A percentile compares a stretch with the other conserved stretches of the same genome.
Evolutionary conservation across 352 stramenopile genomes (phyloP).

Genomic region (Thalassiosira mediterranea): DNA sequence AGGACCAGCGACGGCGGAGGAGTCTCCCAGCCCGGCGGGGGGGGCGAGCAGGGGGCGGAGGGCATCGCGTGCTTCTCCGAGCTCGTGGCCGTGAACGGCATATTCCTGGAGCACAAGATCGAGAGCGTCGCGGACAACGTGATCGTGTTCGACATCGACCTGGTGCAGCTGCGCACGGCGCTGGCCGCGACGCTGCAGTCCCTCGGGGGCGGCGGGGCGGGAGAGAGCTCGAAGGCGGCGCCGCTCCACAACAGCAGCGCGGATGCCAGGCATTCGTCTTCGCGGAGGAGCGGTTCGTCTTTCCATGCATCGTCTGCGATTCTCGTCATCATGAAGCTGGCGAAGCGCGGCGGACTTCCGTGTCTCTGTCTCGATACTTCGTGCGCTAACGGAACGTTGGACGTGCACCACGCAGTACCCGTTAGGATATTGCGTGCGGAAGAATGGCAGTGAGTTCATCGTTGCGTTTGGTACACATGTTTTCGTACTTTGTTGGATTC

Average conservation of each 20-base stretch:
- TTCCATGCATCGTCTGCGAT: slow-evolving; percentile 29
- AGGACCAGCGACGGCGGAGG: slow-evolving; percentile 27
- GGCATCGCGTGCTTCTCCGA: slow-evolving; percentile 79
- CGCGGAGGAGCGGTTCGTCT: slow-evolving; percentile 21
- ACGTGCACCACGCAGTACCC: slow-evolving; percentile 79
- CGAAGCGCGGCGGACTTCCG: slow-evolving; percentile 70
- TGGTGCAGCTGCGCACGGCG: slow-evolving; percentile 69
- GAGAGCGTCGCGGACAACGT: slow-evolving; percentile 75
- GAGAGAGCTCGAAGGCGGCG: slow-evolving; percentile 8
- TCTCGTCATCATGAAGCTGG: slow-evolving; percentile 72
- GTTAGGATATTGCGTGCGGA: slow-evolving; percentile 65
- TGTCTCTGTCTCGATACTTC: slow-evolving; percentile 77
- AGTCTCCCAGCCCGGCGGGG: slow-evolving; percentile 25
- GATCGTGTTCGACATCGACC: slow-evolving; percentile 81
- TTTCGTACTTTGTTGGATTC: not conserved
- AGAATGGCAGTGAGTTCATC: slow-evolving; percentile 67
- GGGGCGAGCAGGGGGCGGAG: slow-evolving; percentile 34
- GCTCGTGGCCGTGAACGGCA: slow-evolving; percentile 57
- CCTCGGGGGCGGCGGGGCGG: slow-evolving; percentile 24
- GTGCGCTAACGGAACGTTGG: slow-evolving; percentile 43
- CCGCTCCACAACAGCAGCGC: slow-evolving; percentile 43
- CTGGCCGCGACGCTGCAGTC: slow-evolving; percentile 49
- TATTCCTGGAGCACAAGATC: slow-evolving; percentile 80
- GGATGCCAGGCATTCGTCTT: slow-evolving; percentile 18
- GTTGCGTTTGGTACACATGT: not conserved